phyloP scores from a whole-genome alignment of 2,329 filamentous ascomycete species.

The Sclerotinia glacialis region DNA sequence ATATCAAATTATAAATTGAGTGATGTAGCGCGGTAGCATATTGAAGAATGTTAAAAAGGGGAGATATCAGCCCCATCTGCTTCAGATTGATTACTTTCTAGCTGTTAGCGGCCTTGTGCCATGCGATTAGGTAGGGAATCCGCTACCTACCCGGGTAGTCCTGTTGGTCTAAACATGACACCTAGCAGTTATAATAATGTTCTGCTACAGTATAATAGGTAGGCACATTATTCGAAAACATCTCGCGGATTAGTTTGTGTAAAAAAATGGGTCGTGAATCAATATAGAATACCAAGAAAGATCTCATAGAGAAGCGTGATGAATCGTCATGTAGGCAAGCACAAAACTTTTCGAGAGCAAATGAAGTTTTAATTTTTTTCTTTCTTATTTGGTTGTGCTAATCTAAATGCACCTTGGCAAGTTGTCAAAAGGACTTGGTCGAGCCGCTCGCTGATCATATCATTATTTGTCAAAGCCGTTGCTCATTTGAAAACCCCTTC shows the following conservation, averaged over 20 bases:
- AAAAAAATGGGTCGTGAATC: not conserved
- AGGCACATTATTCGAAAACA: not conserved
- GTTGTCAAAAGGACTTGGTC: not conserved
- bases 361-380: not conserved
- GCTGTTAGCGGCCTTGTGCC: not conserved
- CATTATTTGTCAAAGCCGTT: not conserved
- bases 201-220: not conserved
- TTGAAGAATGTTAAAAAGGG: not conserved
- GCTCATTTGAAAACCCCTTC: not conserved
- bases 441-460: not conserved
- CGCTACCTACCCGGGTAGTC: not conserved
- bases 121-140: not conserved
- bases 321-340: not conserved
- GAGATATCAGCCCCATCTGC: not conserved
- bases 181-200: no score
- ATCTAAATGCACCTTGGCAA: not conserved
- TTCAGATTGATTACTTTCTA: conserved; percentile 8
- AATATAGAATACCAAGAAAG: not conserved
- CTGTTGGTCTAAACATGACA: no score
- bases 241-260: not conserved
- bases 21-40: not conserved
- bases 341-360: not conserved
- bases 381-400: not conserved
- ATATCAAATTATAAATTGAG: not conserved
- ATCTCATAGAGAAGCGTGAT: not conserved